These are phyloP conservation scores for Fusarium nematophilum DNA, from an alignment of 2,329 filamentous ascomycete genomes.

Conservation along the genomic window DNA sequence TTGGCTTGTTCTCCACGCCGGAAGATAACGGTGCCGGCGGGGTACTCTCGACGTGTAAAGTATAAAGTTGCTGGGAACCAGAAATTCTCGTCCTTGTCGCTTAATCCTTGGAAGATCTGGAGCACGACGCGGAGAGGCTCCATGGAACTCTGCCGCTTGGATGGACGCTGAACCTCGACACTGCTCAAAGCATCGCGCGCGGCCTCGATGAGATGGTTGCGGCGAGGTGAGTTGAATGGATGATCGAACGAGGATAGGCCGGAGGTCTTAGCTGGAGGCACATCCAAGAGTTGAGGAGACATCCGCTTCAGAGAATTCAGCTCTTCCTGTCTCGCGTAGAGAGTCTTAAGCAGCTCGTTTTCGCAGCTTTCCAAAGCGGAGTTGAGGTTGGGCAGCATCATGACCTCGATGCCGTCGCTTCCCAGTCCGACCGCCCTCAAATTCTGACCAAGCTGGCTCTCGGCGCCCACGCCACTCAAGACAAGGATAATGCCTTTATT, in stretches of 20 bases:
- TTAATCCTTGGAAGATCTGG: conserved; percentile 91
- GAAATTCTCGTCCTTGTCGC: conserved; percentile 89
- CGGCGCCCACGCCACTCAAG: conserved; percentile 83
- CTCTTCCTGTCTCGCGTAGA: conserved; percentile 77
- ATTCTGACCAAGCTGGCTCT: conserved; percentile 79
- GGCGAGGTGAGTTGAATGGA: conserved; percentile 81
- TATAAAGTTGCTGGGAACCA: conserved; percentile 86
- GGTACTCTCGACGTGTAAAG: conserved; percentile 76
- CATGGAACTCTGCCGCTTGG: conserved; percentile 86
- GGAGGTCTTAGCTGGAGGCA: conserved; percentile 54
- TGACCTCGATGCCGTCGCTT: conserved; percentile 77
- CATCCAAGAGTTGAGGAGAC: conserved; percentile 59
- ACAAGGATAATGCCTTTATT: conserved; percentile 83
- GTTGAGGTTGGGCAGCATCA: conserved; percentile 89
- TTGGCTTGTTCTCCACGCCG: conserved; percentile 79
- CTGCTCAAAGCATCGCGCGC: conserved; percentile 81
- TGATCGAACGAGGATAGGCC: conserved; percentile 50
- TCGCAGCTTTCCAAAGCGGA: conserved; percentile 94
- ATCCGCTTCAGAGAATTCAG: conserved; percentile 58
- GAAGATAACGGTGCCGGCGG: conserved; percentile 80
- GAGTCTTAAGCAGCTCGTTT: conserved; percentile 87
- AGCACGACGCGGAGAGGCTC: conserved; percentile 92
- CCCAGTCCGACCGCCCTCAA: conserved; percentile 87
- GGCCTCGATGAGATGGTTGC: conserved; percentile 79
- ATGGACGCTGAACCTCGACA: conserved; percentile 66